A percentile compares a stretch with the other conserved stretches of the same genome.
Conservation (phyloP, 1,284 basidiomycete genomes). For the Lentinula novae-zelandiae region DNA sequence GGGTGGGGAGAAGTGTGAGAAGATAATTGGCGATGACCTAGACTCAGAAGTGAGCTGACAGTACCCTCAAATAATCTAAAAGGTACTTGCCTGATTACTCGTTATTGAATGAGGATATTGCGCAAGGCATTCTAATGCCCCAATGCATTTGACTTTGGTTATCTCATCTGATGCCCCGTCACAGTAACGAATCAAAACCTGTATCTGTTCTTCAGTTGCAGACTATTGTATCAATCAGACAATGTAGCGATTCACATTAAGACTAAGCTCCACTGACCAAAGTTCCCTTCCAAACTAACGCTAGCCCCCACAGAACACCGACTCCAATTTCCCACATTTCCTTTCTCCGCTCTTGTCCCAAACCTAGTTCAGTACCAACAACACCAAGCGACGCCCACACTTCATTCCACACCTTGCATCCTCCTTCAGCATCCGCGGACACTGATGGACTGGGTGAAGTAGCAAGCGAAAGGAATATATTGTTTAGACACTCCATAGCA, state of each 20-base stretch:
- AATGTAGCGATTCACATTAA: not conserved
- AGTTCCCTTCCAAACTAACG: slow-evolving; percentile 61
- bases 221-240: slow-evolving; percentile 25
- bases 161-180: slow-evolving; percentile 49
- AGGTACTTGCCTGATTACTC: slow-evolving; percentile 60
- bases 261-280: slow-evolving; percentile 38
- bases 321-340: slow-evolving; percentile 73
- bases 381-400: slow-evolving; percentile 53
- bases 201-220: slow-evolving; percentile 58
- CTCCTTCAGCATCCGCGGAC: slow-evolving; percentile 43
- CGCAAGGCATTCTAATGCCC: slow-evolving; percentile 79
- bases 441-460: slow-evolving; percentile 37
- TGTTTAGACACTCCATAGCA: slow-evolving; percentile 89
- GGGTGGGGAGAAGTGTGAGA: slow-evolving; percentile 50
- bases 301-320: slow-evolving; percentile 79
- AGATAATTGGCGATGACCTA: slow-evolving; percentile 71
- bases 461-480: slow-evolving; percentile 78
- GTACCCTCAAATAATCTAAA: slow-evolving; percentile 2
- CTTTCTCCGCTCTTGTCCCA: slow-evolving; percentile 61
- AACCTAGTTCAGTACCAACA: slow-evolving; percentile 57
- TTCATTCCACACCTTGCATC: slow-evolving; percentile 54
- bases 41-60: slow-evolving; percentile 14
- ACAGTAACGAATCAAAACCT: slow-evolving; percentile 65
- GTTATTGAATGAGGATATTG: slow-evolving; percentile 62
- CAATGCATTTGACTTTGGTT: slow-evolving; percentile 75